Evolutionary conservation across 352 stramenopile species (phyloP).

Genomic region (Phytophthora litchii): DNA sequence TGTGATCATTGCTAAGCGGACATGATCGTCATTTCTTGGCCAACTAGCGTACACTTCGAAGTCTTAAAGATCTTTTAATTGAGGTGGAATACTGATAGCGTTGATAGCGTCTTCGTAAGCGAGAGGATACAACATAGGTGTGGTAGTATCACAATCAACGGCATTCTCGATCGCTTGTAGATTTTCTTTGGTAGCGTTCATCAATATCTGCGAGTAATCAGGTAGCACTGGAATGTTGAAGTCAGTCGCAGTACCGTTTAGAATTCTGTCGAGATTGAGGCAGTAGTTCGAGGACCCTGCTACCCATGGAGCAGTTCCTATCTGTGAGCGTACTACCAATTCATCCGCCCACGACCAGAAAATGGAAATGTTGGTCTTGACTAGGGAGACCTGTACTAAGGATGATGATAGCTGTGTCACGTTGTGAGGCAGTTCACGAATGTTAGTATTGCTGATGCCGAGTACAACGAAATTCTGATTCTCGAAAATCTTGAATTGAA

Average conservation of each 20-base stretch:
- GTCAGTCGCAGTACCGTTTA: slow-evolving; percentile 11
- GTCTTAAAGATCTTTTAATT: too few relatives aligned
- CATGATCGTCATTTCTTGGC: too few relatives aligned
- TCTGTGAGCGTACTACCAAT: slow-evolving; percentile 3
- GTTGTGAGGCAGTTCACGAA: slow-evolving; percentile 22
- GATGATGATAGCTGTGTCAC: slow-evolving; percentile 13
- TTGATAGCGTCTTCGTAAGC: slow-evolving; percentile 21
- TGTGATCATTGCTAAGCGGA: too few relatives aligned
- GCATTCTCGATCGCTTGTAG: neutral
- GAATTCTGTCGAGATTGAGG: slow-evolving; percentile 18
- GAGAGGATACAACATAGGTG: slow-evolving; percentile 19
- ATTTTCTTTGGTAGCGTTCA: slow-evolving; percentile 21
- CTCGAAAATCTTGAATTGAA: slow-evolving; percentile 29
- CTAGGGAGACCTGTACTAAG: slow-evolving; percentile 9
- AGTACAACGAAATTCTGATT: slow-evolving; percentile 11
- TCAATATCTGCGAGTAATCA: slow-evolving; percentile 20
- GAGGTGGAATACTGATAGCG: slow-evolving; percentile 11
- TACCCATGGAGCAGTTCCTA: slow-evolving; percentile 11
- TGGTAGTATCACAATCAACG: slow-evolving; percentile 8
- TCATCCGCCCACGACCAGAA: slow-evolving; percentile 24
- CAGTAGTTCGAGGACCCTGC: slow-evolving; percentile 19
- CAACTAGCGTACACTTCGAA: too few relatives aligned
- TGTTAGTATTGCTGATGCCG: slow-evolving; percentile 24
- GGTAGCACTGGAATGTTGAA: slow-evolving; percentile 7
- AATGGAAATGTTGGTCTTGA: slow-evolving; percentile 18